Evolutionary conservation across 2,329 filamentous ascomycete species (phyloP), one percentile per base, ranked within the genome.

Genomic region (Bipolaris victoriae): DNA sequence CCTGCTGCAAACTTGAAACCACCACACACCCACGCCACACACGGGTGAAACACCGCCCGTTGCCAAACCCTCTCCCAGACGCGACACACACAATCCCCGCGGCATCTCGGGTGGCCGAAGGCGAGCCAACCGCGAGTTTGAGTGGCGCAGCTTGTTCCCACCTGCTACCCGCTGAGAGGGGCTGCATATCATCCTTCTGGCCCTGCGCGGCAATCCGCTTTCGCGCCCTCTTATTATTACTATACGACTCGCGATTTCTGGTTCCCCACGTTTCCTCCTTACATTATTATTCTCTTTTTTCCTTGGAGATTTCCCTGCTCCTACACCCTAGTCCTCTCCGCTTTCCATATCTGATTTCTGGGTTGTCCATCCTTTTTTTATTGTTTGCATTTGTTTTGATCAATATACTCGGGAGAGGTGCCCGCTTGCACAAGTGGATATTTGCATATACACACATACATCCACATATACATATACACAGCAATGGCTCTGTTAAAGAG

Each of bases 401-500:
- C 29, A 13, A 11, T 31, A 31, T 13, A 31, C 29, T 10, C 29
- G 29, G 29, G 29, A 31, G 29, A 31, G 2, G 29, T 31, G 29
- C 5, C 29, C 10, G 29, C 29, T 31, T 31, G 10, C 29, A 31
- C 4, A 52, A 40, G 41, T n/a, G 48, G 26, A 44, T 5, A 41
- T 43, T 26, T 16, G 41, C 24, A 50, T 45, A 49, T 18, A 43
- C 16, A 50, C 22, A 18, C 54, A 52, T 36, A 49, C 7, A 49
- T 29, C 49, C 18, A 53, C 40, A 40, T 13, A 45, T 29, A 52
- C 18, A 53, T 36, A 40, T 13, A 45, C 15, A 48, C 57, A 65
- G 62, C 52, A 33, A 73, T 75, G 71, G 60, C 55, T 36, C 46
- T 72, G 40, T 49, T 46, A 26, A 74, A 69, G 66, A 61, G 71